Evolutionary conservation across 1,284 basidiomycete genomes (phyloP).

Genomic region (Boletus mariae): DNA sequence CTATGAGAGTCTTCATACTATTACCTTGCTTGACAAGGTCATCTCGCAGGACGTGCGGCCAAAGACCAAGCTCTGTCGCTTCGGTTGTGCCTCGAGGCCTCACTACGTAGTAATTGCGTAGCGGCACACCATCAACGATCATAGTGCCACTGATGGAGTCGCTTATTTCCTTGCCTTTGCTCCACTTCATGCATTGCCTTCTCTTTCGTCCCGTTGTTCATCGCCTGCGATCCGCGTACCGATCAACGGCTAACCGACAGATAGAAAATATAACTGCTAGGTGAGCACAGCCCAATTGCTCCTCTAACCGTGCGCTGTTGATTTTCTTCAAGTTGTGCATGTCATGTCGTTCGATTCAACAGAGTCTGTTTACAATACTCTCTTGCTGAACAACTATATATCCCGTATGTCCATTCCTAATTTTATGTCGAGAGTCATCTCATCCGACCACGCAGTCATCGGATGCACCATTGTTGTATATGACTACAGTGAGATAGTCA

Average conservation of each 20-base stretch:
- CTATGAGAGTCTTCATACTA: too few relatives aligned
- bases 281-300: neutral
- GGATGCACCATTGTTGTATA: conserved; percentile 4
- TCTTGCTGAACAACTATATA: neutral
- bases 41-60: too few relatives aligned
- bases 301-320: neutral
- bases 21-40: too few relatives aligned
- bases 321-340: neutral
- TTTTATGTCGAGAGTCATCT: neutral
- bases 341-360: neutral
- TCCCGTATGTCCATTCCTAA: neutral
- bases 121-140: too few relatives aligned
- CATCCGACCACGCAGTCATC: neutral
- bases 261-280: neutral
- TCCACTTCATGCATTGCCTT: neutral
- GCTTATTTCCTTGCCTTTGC: neutral
- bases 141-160: neutral
- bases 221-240: neutral
- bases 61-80: too few relatives aligned
- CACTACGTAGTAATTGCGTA: too few relatives aligned
- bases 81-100: too few relatives aligned
- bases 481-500: conserved; percentile 12
- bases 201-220: too few relatives aligned
- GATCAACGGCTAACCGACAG: neutral
- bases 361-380: neutral